These are phyloP conservation scores for Penicillium ucsense DNA, from an alignment of 495 filamentous ascomycete species.

Conservation along the genomic window DNA sequence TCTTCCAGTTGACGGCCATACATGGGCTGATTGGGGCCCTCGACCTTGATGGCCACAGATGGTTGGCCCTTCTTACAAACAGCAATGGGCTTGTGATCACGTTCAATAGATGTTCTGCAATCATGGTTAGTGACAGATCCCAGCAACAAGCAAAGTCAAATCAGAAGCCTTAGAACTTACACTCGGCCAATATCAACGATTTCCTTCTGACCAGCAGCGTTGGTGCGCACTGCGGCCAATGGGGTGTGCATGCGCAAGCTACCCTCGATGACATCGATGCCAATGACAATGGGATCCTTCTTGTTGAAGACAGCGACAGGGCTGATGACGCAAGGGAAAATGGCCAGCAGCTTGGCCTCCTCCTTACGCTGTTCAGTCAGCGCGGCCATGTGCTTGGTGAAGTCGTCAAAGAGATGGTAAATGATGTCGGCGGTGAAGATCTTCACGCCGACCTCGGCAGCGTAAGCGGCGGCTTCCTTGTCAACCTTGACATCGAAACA, in stretches of 20 bases:
- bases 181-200: constrained; percentile 83
- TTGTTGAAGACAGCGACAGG: constrained; percentile 98
- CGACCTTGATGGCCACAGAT: constrained; percentile 95
- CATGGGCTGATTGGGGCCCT: constrained; percentile 85
- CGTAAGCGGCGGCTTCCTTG: constrained; percentile 86
- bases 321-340: constrained; percentile 88
- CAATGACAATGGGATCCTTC: constrained; percentile 89
- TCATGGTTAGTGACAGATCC: neutral
- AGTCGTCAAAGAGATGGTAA: constrained; percentile 95
- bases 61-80: constrained; percentile 94
- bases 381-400: constrained; percentile 85
- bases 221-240: constrained; percentile 72
- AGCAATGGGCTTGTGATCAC: constrained; percentile 89
- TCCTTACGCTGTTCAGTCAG: constrained; percentile 87
- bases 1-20: constrained; percentile 97
- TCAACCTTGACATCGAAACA: constrained; percentile 99
- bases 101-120: constrained; percentile 80
- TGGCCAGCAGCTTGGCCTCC: constrained; percentile 86
- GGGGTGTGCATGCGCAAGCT: constrained; percentile 78
- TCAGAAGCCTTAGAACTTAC: constrained; percentile 47
- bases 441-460: constrained; percentile 91
- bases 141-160: neutral
- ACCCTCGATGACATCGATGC: constrained; percentile 90
- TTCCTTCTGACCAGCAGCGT: constrained; percentile 68
- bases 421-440: constrained; percentile 99